Evolutionary conservation across 768 basidiomycete species (phyloP), one percentile per base, ranked within the genome.

Genomic region (Albatrellus ellisii): DNA sequence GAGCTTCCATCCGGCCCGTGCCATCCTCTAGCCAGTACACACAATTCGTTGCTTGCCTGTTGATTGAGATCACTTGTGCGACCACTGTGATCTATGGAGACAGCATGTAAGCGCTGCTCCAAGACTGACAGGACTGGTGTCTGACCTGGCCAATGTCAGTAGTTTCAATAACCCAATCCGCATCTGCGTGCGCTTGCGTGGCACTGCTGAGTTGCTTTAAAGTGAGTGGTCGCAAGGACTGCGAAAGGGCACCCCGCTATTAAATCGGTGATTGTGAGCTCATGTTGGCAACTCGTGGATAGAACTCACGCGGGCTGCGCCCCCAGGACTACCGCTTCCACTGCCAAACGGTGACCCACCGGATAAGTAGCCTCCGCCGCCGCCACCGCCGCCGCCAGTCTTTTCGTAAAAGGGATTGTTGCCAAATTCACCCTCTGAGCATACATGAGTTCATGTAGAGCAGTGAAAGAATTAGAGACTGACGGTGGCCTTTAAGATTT

Each of bases 21-120:
- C 91, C 89, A 57, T 99, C 94, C 45, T 91, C 84, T 4, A 99
- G 64, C 44, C 64, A 60, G 54, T 88, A 89, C 26, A 79, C 74
- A 43, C 72, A 73, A 52, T 92, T 90, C 2, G 92, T 97, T 2
- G 85, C 69, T 46, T 83, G 80, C 6, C 64, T 62, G 45, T 78
- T 68, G 22, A 86, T 65, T 14, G 75, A 73, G 8, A 75, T 64
- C 3, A 95, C 77, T 52, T 81, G 74, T 2, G 73, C 88, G 3
- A 90, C 79, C 32, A 87, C 51, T 0, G 80, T 76, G 25, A 90
- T 63, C 86, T 90, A 48, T 21, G 10, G 9, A 22, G 24, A 14
- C 12, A 25, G 22, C 10, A 11, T 36, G 18, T 32, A 27, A 18
- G 38, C 31, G 37, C 6, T 48, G 9, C 12, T 36, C 31, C n/a